These are phyloP conservation scores for Amphicarpaea edgeworthii DNA, from an alignment of 306 rosid genomes.

Conservation along the genomic window DNA sequence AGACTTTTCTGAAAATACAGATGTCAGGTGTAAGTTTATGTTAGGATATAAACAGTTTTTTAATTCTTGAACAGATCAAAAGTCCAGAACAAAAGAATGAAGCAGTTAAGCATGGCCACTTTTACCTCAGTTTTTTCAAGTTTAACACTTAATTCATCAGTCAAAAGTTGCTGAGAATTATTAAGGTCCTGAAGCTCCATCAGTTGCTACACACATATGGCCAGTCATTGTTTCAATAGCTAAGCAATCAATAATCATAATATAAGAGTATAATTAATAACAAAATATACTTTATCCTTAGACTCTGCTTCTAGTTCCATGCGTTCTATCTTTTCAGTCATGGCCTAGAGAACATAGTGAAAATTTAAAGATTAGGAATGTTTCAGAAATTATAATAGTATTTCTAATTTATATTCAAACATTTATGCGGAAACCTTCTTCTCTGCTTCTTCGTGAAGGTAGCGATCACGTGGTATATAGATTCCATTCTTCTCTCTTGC, in stretches of 20 bases:
- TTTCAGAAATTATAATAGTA: constrained; percentile 15
- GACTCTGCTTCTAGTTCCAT: constrained; percentile 93
- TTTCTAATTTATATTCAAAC: constrained; percentile 32
- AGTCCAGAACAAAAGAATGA: constrained; percentile 30
- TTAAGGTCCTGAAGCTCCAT: constrained; percentile 92
- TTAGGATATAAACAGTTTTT: not conserved
- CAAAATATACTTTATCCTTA: constrained; percentile 86
- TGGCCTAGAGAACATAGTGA: constrained; percentile 67
- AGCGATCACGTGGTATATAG: constrained; percentile 99
- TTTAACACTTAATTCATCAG: constrained; percentile 79
- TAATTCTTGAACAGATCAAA: constrained; percentile 33
- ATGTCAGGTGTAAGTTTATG: constrained; percentile 33
- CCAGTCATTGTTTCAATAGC: constrained; percentile 34
- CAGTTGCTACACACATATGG: constrained; percentile 67
- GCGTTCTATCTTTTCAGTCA: constrained; percentile 96
- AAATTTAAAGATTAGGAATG: constrained; percentile 35
- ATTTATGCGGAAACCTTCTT: constrained; percentile 70
- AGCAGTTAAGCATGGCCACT: not conserved
- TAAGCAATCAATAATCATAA: constrained; percentile 1
- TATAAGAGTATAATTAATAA: constrained; percentile 40
- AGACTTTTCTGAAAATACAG: constrained; percentile 76
- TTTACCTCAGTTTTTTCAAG: constrained; percentile 93
- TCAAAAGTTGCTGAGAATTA: constrained; percentile 83
- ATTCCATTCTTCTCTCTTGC: constrained; percentile 99
- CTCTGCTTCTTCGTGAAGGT: constrained; percentile 94